These are phyloP conservation scores for Setaria viridis DNA, from an alignment of 202 grass and related monocot species.

Conservation along the genomic window DNA sequence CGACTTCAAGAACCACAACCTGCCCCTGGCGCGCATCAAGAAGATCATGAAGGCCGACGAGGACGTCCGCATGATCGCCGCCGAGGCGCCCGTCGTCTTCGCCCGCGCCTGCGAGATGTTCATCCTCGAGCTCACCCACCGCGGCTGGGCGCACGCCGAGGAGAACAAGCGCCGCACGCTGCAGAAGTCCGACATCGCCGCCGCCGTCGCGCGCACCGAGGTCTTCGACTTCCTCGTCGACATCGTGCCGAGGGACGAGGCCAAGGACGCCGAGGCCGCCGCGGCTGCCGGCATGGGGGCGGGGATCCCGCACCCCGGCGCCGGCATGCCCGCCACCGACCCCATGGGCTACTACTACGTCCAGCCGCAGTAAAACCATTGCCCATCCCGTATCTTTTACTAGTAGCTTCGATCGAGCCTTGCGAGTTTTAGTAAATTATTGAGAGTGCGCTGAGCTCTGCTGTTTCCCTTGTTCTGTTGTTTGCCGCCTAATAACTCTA, in stretches of 20 bases:
- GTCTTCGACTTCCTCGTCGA: conserved; percentile 95
- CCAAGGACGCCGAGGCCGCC: conserved; percentile 74
- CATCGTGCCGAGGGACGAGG: conserved; percentile 79
- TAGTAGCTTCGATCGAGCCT: background rate
- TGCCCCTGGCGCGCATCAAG: conserved; percentile 86
- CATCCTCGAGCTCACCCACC: conserved; percentile 86
- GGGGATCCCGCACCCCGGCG: conserved; percentile 45
- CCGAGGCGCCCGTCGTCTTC: conserved; percentile 87
- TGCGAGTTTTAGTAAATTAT: conserved; percentile 34
- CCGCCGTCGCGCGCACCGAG: conserved; percentile 83
- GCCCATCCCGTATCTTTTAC: background rate
- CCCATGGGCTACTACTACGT: conserved; percentile 63
- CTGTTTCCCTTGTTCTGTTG: conserved; percentile 33
- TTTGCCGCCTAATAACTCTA: conserved; percentile 36
- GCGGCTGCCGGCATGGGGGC: conserved; percentile 42
- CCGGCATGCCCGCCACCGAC: conserved; percentile 46
- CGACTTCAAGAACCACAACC: conserved; percentile 91
- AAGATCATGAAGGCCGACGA: conserved; percentile 98
- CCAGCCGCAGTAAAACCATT: conserved; percentile 48
- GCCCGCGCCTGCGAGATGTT: conserved; percentile 95
- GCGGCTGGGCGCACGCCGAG: conserved; percentile 88
- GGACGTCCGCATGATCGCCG: conserved; percentile 91
- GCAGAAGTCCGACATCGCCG: conserved; percentile 90
- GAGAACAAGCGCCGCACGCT: conserved; percentile 92
- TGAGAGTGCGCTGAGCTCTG: background rate